Conservation (phyloP, 2,329 filamentous ascomycete species). For the Cercospora brassicicola region DNA sequence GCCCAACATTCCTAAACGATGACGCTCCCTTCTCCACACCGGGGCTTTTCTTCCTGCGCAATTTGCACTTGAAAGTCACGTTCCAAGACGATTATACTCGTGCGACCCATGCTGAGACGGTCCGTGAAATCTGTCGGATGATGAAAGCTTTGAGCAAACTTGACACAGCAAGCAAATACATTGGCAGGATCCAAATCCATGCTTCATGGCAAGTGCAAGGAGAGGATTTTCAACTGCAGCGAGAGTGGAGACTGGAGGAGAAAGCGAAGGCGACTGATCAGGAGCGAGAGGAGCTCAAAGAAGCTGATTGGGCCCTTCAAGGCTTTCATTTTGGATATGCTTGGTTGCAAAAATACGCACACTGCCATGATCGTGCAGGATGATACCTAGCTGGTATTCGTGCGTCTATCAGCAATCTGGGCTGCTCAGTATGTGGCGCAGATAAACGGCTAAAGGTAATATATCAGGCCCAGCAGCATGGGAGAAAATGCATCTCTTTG, state of each 20-base stretch:
- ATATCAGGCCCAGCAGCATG: background rate
- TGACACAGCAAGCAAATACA: slow-evolving; percentile 22
- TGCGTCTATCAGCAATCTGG: background rate
- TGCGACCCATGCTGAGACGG: slow-evolving; percentile 23
- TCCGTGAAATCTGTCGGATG: slow-evolving; percentile 24
- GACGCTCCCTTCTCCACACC: slow-evolving; percentile 9
- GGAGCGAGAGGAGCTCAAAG: background rate
- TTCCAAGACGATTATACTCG: slow-evolving; percentile 31
- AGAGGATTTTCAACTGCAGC: slow-evolving; percentile 9
- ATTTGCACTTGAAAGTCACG: slow-evolving; percentile 20
- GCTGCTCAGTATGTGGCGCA: background rate
- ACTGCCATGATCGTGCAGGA: background rate
- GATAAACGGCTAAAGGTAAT: background rate
- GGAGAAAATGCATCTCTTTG: background rate
- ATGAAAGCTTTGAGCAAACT: slow-evolving; percentile 25
- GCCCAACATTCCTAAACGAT: slow-evolving; percentile 23
- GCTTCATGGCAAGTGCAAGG: slow-evolving; percentile 13
- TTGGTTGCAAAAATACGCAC: slow-evolving; percentile 14
- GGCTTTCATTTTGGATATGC: slow-evolving; percentile 22
- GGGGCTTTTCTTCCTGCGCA: slow-evolving; percentile 24
- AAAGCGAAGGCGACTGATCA: background rate
- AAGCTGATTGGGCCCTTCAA: slow-evolving; percentile 21
- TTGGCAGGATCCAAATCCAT: slow-evolving; percentile 18
- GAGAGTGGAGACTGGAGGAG: slow-evolving; percentile 14
- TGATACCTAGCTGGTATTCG: background rate